Evolutionary conservation across 306 rosid species (phyloP), one percentile per base, ranked within the genome.

Genomic region (Rosa persica): DNA sequence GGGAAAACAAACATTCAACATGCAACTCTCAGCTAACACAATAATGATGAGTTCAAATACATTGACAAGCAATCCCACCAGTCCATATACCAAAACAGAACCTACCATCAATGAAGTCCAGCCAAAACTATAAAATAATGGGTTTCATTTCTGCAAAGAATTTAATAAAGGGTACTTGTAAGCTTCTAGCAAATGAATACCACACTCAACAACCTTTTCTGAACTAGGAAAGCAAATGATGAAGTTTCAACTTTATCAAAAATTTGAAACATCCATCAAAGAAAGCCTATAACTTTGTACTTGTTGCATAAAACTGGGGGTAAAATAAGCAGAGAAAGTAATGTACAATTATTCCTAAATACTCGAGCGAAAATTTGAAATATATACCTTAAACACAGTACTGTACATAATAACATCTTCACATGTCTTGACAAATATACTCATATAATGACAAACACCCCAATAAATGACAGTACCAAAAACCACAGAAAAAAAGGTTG

Each of bases 231-330:
- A 23, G 19, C 43, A 36, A 54, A 20, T 38, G 22, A 36, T 52
- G 15, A 73, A 54, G 23, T 72, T 47, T 70, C 43, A 70, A 47
- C 75, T 70, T 47, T 47, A 70, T 20, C 19, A 46, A 16, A 72
- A 34, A 16, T 4, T 22, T 20, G 9, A 17, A 30, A 62, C 36
- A 62, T 9, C 68, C 39, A 27, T 2, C 16, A 61, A 3, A 3
- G 4, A 12, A 60, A 25, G 6, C 20, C 5, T 0, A 27, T 1
- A 23, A 4, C 8, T 42, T 61, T 12, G 20, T 12, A 60, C 38
- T 58, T 23, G 12, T 11, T 9, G 8, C 39, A 61, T 61, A 22
- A 58, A 58, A 58, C 30, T 30, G 8, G 34, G 11, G 36, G 65
- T 22, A 9, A 58, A 60, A 60, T 4, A 23, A 60, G 66, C 66